Evolutionary conservation across 805 yeast species (phyloP), one percentile per base, ranked within the genome.

Genomic region (Dipodascus albidus): DNA sequence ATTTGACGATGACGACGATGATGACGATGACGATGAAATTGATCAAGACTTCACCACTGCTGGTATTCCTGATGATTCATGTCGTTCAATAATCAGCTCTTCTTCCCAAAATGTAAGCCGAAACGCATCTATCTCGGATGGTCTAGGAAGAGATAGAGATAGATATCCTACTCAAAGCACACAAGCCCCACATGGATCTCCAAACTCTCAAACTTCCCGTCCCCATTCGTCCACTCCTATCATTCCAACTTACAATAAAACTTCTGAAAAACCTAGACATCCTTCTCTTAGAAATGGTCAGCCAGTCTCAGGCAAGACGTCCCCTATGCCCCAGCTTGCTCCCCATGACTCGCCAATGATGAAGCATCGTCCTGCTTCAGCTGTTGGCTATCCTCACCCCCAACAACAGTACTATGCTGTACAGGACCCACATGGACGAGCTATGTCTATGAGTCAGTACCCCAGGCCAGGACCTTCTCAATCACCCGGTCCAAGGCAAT

Each of bases 91-190:
- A 11, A 27, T 11, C 33, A 6, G n/a, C n/a, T n/a, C n/a, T n/a
- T n/a, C n/a, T n/a, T n/a, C n/a, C n/a, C n/a, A n/a, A n/a, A n/a
- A 6, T 27, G 33, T 6, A 27, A 27, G 33, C 33, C 6, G 33
- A 27, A 27, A 6, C 11, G 33, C 33, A 6, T 27, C 33, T 27
- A 6, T 6, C 9, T 11, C 11, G 6, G 6, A 6, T 27, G 9
- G 6, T 27, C 33, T 27, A 6, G 33, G 11, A 2, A 55, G 68
- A 21, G 71, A 65, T 55, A 57, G 70, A 15, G 68, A 65, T 52
- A 57, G 71, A 21, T 67, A 67, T 57, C 70, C 70, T 1, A 57
- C 64, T 19, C 41, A 58, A 19, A 56, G 51, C 50, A 6, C n/a
- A n/a, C n/a, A n/a, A n/a, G n/a, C 33, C 33, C 11, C 33, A 6